Conservation (phyloP, 2,329 filamentous ascomycete genomes). For the Colletotrichum nymphaeae region DNA sequence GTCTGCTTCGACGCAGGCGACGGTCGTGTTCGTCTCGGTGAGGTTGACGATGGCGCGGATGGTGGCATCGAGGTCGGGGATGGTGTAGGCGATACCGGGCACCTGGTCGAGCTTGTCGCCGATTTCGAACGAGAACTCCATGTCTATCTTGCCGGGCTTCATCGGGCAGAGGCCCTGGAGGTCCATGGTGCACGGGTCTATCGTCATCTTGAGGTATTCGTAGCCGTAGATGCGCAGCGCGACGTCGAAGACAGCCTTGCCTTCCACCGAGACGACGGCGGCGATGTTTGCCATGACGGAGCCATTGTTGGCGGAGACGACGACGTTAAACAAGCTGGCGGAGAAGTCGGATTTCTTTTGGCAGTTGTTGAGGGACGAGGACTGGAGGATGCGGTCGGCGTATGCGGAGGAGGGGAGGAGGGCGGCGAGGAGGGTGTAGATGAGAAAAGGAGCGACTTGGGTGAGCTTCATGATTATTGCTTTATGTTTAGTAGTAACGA, state of each 20-base stretch:
- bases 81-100: slow-evolving; percentile 83
- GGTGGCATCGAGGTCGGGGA: slow-evolving; percentile 90
- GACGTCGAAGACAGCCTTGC: slow-evolving; percentile 83
- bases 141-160: slow-evolving; percentile 82
- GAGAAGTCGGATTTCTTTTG: slow-evolving; percentile 87
- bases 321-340: slow-evolving; percentile 88
- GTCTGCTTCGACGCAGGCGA: slow-evolving; percentile 89
- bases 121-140: slow-evolving; percentile 55
- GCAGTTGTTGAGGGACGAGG: slow-evolving; percentile 86
- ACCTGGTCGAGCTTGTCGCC: slow-evolving; percentile 61
- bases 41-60: slow-evolving; percentile 86
- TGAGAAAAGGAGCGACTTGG: slow-evolving; percentile 43
- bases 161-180: slow-evolving; percentile 89
- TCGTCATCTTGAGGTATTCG: slow-evolving; percentile 70
- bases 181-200: slow-evolving; percentile 81
- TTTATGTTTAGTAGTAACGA: neutral
- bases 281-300: slow-evolving; percentile 80
- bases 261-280: slow-evolving; percentile 84
- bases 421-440: slow-evolving; percentile 57
- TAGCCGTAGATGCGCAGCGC: slow-evolving; percentile 86
- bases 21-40: slow-evolving; percentile 67
- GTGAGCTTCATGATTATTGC: slow-evolving; percentile 22
- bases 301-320: slow-evolving; percentile 80
- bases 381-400: slow-evolving; percentile 77
- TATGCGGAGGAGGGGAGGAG: slow-evolving; percentile 57